These are phyloP conservation scores for Vitis labrusca DNA, from an alignment of 164 flowering plant species.

Conservation along the genomic window DNA sequence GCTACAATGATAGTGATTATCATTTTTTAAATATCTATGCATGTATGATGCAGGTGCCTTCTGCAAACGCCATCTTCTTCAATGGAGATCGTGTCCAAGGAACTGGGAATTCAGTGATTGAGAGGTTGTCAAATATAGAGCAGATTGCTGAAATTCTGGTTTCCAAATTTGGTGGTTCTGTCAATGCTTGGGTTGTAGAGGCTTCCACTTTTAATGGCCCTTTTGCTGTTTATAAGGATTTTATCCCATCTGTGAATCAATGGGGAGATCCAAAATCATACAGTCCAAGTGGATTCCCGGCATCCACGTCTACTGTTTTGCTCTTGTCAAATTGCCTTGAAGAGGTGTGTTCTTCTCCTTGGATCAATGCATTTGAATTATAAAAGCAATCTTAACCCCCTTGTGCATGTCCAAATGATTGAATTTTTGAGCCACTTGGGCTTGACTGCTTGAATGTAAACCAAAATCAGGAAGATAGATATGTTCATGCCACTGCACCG, in stretches of 20 bases:
- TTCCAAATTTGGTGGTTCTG: constrained; percentile 64
- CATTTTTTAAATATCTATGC: not conserved
- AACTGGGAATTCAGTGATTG: constrained; percentile 73
- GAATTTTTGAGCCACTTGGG: too few species aligned
- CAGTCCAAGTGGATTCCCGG: constrained; percentile 59
- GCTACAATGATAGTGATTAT: not conserved
- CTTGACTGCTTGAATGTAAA: too few species aligned
- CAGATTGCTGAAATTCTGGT: constrained; percentile 67
- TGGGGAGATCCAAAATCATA: constrained; percentile 78
- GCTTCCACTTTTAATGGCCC: constrained; percentile 78
- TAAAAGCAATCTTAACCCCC: too few species aligned
- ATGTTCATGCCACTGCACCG: too few species aligned
- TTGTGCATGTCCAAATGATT: too few species aligned
- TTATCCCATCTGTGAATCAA: constrained; percentile 60
- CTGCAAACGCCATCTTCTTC: constrained; percentile 78
- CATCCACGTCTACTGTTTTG: constrained; percentile 47
- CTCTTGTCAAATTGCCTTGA: constrained; percentile 58
- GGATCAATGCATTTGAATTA: too few species aligned
- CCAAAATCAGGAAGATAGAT: too few species aligned
- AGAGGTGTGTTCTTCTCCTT: constrained; percentile 41
- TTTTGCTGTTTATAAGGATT: constrained; percentile 83
- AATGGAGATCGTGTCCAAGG: constrained; percentile 79
- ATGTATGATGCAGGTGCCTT: constrained; percentile 53
- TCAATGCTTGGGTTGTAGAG: constrained; percentile 85
- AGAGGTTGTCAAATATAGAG: constrained; percentile 54